Base-by-base conservation (phyloP, 2,329 filamentous ascomycete genomes). In the Mycosphaerella arachidis region DNA sequence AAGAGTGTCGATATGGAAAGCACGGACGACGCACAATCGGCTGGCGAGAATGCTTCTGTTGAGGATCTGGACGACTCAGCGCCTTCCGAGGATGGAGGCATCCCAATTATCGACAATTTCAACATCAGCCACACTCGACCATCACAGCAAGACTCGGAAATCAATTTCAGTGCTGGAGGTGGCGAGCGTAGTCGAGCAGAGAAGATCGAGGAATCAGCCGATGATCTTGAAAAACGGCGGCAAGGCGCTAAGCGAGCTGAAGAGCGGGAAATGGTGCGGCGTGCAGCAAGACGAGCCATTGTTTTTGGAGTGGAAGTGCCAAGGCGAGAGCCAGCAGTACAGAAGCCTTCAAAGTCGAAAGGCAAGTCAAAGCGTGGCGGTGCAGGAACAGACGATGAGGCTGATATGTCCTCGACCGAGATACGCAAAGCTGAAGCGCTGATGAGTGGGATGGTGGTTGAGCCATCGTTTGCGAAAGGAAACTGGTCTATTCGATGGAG, bases 281-380 rank as follows among this genome's bases (percentile, higher is more conserved):
- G 81, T n/a, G 85, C 85, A 0, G 87, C 87, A 1, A 81, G 86
- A 66, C 78, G 85, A 24, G 81, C 80, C 1, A 82, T 82, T 58
- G 82, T 82, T 0, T 85, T 85, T 73, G 82, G 83, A 1, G 78
- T 84, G 33, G 56, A 67, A 1, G 69, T 74, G 2, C 63, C 65
- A 0, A 57, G 54, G 43, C 35, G 54, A 6, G 59, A 63, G 51
- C 55, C 24, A 40, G 55, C 18, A 20, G 27, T 40, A 12, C 48
- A 57, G 46, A 65, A 65, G 51, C 35, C 53, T 29, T 48, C 37
- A 16, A 66, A 61, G 48, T 9, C 27, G 56, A 65, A 18, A 62
- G 68, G 53, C 2, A 67, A 69, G 54, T 37, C 53, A 29, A 61
- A 63, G 59, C 45, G 53, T 35, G 31, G 31, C 40, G 13, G 40